A percentile compares a stretch with the other conserved stretches of the same genome.
Conservation (phyloP, 495 filamentous ascomycete species). For the Trichocladium uniseriatum region DNA sequence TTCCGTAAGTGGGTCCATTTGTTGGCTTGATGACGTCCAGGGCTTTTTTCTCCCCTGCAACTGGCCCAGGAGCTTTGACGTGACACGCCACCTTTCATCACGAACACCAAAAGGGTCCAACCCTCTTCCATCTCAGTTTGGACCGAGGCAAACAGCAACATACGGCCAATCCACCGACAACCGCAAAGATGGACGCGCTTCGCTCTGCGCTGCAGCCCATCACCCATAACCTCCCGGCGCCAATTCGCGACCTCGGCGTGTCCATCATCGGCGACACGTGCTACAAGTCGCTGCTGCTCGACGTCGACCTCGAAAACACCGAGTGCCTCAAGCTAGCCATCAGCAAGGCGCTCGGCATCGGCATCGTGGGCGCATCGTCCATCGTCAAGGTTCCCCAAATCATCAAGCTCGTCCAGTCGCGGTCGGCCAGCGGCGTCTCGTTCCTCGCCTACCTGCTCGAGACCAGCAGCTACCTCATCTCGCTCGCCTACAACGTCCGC, state of each 20-base stretch:
- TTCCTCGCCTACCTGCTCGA: constrained; percentile 90
- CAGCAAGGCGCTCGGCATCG: constrained; percentile 85
- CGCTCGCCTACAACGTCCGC: constrained; percentile 79
- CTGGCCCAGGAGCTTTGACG: no score
- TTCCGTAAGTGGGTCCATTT: no score
- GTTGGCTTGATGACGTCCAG: constrained; percentile 1
- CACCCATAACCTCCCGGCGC: constrained; percentile 67
- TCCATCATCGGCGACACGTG: constrained; percentile 74
- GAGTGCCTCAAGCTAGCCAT: constrained; percentile 78
- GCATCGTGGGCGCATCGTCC: constrained; percentile 77
- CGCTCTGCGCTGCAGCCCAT: constrained; percentile 64
- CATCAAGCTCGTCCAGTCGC: constrained; percentile 72
- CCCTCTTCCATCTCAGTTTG: no score
- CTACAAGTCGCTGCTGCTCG: constrained; percentile 72
- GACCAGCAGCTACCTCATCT: constrained; percentile 73
- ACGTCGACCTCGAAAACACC: constrained; percentile 62
- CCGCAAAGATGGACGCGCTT: constrained; percentile 42
- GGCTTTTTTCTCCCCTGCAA: not conserved
- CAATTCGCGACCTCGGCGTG: constrained; percentile 63
- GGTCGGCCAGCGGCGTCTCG: constrained; percentile 70
- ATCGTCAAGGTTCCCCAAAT: constrained; percentile 96
- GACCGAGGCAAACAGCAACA: no score
- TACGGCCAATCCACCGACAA: no score
- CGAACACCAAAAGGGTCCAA: no score
- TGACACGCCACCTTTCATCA: no score